A percentile compares a stretch with the other conserved stretches of the same genome.
These are phyloP conservation scores for Eucalyptus pumila DNA, from an alignment of 345 rosid species.

Conservation along the genomic window DNA sequence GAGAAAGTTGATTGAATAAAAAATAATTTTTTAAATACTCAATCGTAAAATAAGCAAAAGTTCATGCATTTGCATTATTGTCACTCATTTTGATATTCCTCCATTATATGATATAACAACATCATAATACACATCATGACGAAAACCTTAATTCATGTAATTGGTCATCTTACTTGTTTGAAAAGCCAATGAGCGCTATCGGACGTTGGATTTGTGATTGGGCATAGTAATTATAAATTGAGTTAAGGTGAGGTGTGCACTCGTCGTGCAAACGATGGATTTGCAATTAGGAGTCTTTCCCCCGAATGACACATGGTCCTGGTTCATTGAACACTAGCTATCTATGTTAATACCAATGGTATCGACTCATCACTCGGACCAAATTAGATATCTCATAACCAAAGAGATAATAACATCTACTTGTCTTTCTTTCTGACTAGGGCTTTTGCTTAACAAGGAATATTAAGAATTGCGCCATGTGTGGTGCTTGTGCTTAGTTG, in stretches of 20 bases:
- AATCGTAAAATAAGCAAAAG: too few relatives aligned
- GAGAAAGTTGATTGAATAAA: too few relatives aligned
- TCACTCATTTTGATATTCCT: too few relatives aligned
- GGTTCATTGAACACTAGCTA: rapidly evolving
- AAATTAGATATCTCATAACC: not conserved
- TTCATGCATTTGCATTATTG: too few relatives aligned
- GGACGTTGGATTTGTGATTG: not conserved
- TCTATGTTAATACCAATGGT: not conserved
- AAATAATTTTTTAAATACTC: too few relatives aligned
- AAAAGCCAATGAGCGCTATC: not conserved
- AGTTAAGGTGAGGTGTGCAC: not conserved
- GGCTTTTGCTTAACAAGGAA: not conserved
- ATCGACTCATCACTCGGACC: not conserved
- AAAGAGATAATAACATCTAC: not conserved
- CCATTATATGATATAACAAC: too few relatives aligned
- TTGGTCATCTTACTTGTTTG: too few relatives aligned
- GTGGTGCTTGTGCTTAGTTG: not conserved
- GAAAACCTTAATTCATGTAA: too few relatives aligned
- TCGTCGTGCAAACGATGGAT: not conserved
- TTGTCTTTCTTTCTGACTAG: not conserved
- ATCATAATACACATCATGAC: too few relatives aligned
- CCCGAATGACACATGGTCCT: not conserved
- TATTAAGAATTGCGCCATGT: not conserved
- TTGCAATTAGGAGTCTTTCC: not conserved
- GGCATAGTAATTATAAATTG: not conserved